Base-by-base conservation (phyloP, 352 stramenopile species). In the Phytophthora cactorum region DNA sequence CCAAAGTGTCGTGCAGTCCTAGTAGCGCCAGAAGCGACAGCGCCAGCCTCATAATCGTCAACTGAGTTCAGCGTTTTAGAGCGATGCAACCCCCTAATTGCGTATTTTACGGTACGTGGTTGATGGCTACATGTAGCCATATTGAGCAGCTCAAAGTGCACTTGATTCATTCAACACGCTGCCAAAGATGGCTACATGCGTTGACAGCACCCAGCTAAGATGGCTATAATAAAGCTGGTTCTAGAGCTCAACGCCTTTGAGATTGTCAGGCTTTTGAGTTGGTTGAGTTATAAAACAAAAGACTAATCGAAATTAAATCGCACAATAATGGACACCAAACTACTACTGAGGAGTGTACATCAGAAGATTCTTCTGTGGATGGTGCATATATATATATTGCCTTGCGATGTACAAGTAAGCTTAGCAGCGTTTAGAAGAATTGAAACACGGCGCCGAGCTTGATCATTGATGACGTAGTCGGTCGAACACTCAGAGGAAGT, bases 11-110 rank as follows among this genome's bases (percentile, higher is more conserved):
- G 22, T 43, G 43, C 10, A 63, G 50, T 17, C 45, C 45, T 52
- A 39, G 27, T 28, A 79, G 59, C 47, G 56, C 28, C 2, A 63
- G 28, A 14, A 59, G 17, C 31, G 31, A 17, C 22, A 61, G 14
- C 5, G 25, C n/a, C 36, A 29, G 25, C 38, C 52, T 31, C 52
- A 59, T 57, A 34, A 38, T 38, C 32, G 32, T 11, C 32, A 28
- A 45, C 14, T 45, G 39, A 45, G 39, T 45, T 45, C 39, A 45
- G 39, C 9, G 14, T 38, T 38, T 38, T 38, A 22, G 22, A 22
- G 22, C 0, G 22, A 22, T 38, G 2, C 12, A 12, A 39, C 6
- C 34, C 22, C 22, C 39, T 9, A 45, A 45, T 45, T 45, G 39
- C n/a, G 15, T 47, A 47, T 17, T 43, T 43, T 43, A 43, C 36